Evolutionary conservation across 495 filamentous ascomycete genomes (phyloP).

Genomic region (Cryomyces minteri): DNA sequence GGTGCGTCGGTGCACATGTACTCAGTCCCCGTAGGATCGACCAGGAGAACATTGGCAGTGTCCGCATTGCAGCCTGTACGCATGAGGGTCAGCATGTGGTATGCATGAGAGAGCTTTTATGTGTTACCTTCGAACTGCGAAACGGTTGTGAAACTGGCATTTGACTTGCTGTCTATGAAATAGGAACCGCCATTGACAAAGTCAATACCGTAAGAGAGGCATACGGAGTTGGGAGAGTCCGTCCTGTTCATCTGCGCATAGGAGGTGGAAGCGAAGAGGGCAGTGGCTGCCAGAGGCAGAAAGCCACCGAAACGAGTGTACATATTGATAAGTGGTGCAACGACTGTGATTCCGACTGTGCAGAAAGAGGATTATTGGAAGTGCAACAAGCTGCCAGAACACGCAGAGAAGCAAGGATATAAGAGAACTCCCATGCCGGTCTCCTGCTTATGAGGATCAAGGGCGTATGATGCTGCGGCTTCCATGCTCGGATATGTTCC

Average conservation of each 20-base stretch:
- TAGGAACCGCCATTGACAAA: slow-evolving; percentile 5
- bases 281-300: background rate
- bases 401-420: too few relatives aligned
- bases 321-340: background rate
- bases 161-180: slow-evolving; percentile 5
- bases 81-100: background rate
- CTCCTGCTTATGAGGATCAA: too few relatives aligned
- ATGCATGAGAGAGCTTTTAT: background rate
- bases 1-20: slow-evolving; percentile 2
- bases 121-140: slow-evolving; percentile 4
- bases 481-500: too few relatives aligned
- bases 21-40: slow-evolving; percentile 2
- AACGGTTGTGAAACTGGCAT: slow-evolving; percentile 2
- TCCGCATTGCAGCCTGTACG: slow-evolving; percentile 2
- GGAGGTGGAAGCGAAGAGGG: background rate
- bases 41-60: slow-evolving; percentile 1
- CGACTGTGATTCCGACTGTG: background rate
- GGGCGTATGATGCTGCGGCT: too few relatives aligned
- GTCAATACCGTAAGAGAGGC: slow-evolving; percentile 4
- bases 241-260: background rate
- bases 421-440: too few relatives aligned
- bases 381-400: background rate
- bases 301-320: background rate
- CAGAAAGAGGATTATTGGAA: background rate
- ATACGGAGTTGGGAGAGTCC: background rate